phyloP scores from a whole-genome alignment of 116 monocot genomes.

The Dioscorea cayenensis region DNA sequence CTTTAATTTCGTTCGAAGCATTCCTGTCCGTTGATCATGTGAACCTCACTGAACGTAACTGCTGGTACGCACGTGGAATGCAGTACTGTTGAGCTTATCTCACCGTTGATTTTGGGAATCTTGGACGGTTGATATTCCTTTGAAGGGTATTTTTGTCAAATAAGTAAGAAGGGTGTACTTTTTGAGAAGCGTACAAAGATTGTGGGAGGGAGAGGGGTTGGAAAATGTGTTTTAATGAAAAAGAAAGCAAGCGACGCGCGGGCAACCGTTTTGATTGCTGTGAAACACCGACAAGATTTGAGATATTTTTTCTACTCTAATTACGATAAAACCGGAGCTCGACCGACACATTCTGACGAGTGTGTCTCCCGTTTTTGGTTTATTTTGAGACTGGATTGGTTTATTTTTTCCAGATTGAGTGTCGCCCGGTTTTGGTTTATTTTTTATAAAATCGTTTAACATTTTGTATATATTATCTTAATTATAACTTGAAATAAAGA shows the following conservation, averaged over 20 bases:
- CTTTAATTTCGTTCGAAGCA: background rate
- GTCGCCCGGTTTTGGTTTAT: too few species aligned
- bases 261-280: background rate
- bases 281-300: background rate
- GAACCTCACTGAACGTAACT: too few species aligned
- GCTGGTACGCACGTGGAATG: too few species aligned
- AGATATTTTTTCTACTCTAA: background rate
- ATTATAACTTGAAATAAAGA: too few species aligned
- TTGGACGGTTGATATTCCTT: background rate
- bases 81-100: too few species aligned
- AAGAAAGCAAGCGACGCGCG: background rate
- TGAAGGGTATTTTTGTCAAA: background rate
- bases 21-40: background rate
- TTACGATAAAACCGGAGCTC: background rate
- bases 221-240: background rate
- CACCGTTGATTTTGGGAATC: background rate
- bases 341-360: too few species aligned
- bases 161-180: background rate
- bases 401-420: too few species aligned
- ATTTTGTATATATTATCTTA: too few species aligned
- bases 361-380: too few species aligned
- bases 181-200: background rate
- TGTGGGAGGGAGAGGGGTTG: background rate
- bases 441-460: too few species aligned
- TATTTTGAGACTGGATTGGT: too few species aligned